A percentile compares a stretch with the other conserved stretches of the same genome.
phyloP scores from a whole-genome alignment of 805 yeast species.

The Metschnikowia hibisci region DNA sequence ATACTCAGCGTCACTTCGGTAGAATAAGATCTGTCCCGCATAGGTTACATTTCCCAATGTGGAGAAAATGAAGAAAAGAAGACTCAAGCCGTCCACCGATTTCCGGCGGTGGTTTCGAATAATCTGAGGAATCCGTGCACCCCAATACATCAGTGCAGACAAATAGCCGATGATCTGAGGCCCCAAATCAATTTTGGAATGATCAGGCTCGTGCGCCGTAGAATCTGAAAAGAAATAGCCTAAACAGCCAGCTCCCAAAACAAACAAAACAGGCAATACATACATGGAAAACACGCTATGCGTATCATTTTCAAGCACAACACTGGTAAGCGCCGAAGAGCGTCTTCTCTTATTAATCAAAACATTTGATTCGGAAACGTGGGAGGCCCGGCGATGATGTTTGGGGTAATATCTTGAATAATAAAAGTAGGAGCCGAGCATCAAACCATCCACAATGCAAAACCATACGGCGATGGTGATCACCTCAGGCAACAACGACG shows the following conservation, averaged over 20 bases:
- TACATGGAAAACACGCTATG: constrained; percentile 48
- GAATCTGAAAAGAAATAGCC: constrained; percentile 51
- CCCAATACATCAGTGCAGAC: constrained; percentile 63
- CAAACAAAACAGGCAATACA: constrained; percentile 58
- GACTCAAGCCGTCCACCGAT: constrained; percentile 82
- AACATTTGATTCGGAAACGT: constrained; percentile 21
- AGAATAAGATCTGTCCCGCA: constrained; percentile 67
- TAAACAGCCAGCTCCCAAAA: constrained; percentile 55
- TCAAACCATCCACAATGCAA: constrained; percentile 61
- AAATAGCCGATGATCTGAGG: constrained; percentile 69
- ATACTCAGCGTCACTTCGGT: constrained; percentile 59
- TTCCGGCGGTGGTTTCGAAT: constrained; percentile 71
- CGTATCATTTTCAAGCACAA: constrained; percentile 44
- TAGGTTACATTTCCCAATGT: constrained; percentile 73
- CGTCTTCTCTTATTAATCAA: constrained; percentile 40
- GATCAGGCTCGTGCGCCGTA: constrained; percentile 21
- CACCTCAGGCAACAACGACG: constrained; percentile 64
- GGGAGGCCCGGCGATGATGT: constrained; percentile 20
- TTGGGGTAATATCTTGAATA: constrained; percentile 47
- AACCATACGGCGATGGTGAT: constrained; percentile 72
- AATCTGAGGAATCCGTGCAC: constrained; percentile 78
- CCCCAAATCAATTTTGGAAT: constrained; percentile 38
- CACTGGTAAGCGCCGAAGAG: constrained; percentile 49
- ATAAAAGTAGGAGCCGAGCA: constrained; percentile 56
- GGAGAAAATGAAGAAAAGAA: constrained; percentile 72